phyloP scores from a whole-genome alignment of 441 rosid species.

The Bruguiera hainesii region DNA sequence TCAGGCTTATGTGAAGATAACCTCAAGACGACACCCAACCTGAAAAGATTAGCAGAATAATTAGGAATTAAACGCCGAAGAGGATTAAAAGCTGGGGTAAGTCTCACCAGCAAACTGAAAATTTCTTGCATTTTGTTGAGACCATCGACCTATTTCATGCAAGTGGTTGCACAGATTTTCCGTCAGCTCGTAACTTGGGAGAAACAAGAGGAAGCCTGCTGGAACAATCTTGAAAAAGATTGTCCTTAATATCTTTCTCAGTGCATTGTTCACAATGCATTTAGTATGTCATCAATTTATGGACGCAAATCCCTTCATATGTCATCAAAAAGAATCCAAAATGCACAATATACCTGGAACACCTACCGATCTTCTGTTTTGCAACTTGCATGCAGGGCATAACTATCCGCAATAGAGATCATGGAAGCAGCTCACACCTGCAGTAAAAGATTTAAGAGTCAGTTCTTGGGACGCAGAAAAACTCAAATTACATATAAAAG shows the following conservation, averaged over 20 bases:
- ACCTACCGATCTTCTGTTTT: constrained; percentile 76
- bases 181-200: constrained; percentile 97
- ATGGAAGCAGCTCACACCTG: constrained; percentile 85
- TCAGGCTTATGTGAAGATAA: too few relatives aligned
- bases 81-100: not conserved
- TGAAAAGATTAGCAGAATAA: too few relatives aligned
- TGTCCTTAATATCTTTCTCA: constrained; percentile 81
- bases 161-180: constrained; percentile 80
- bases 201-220: constrained; percentile 83
- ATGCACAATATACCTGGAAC: constrained; percentile 61
- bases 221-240: constrained; percentile 69
- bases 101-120: constrained; percentile 62
- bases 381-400: constrained; percentile 79
- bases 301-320: constrained; percentile 11
- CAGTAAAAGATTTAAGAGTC: constrained; percentile 24
- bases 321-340: constrained; percentile 17
- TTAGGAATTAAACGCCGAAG: too few relatives aligned
- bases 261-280: constrained; percentile 60
- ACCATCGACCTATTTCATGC: constrained; percentile 93
- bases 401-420: constrained; percentile 63
- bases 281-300: constrained; percentile 5
- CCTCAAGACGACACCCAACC: too few relatives aligned
- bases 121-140: constrained; percentile 59
- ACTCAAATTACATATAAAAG: constrained; percentile 12
- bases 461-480: constrained; percentile 9